These are phyloP conservation scores for Xylaria sp. DNA, from an alignment of 2,329 filamentous ascomycete genomes.

Conservation along the genomic window DNA sequence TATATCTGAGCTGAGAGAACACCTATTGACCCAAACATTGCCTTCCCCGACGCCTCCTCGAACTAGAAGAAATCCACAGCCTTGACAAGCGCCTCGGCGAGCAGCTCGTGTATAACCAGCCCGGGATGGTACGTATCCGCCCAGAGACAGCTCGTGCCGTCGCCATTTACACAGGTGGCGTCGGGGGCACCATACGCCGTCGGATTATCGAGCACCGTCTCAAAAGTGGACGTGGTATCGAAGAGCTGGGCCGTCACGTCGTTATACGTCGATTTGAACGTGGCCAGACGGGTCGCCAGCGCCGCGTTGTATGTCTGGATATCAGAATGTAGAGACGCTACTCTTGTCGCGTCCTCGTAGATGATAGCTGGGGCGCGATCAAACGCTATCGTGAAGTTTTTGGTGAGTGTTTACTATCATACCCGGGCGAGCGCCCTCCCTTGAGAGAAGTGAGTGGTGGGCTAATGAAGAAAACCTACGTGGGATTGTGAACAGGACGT, in stretches of 20 bases:
- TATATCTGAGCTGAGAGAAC: too few species aligned
- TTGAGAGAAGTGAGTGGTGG: background rate
- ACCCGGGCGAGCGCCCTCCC: too few species aligned
- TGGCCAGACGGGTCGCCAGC: conserved; percentile 32
- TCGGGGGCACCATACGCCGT: conserved; percentile 41
- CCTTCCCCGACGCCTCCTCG: too few species aligned
- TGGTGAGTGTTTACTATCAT: background rate
- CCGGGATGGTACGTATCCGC: conserved; percentile 39
- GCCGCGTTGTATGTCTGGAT: conserved; percentile 39
- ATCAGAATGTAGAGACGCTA: conserved; percentile 38
- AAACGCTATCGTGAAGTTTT: conserved; percentile 30
- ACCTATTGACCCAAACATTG: background rate
- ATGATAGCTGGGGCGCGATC: conserved; percentile 37
- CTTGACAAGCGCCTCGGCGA: conserved; percentile 35
- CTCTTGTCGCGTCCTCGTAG: conserved; percentile 16
- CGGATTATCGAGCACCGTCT: conserved; percentile 35
- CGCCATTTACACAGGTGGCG: conserved; percentile 36
- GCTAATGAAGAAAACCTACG: conserved; percentile 27
- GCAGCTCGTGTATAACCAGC: conserved; percentile 37
- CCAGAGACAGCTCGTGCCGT: conserved; percentile 41
- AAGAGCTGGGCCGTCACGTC: conserved; percentile 37
- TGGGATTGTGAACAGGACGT: conserved; percentile 39
- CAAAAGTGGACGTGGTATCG: conserved; percentile 37
- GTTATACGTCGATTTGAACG: conserved; percentile 33
- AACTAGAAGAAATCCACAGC: conserved; percentile 39